Conservation (phyloP, 345 rosid genomes). For the Hypericum perforatum region DNA sequence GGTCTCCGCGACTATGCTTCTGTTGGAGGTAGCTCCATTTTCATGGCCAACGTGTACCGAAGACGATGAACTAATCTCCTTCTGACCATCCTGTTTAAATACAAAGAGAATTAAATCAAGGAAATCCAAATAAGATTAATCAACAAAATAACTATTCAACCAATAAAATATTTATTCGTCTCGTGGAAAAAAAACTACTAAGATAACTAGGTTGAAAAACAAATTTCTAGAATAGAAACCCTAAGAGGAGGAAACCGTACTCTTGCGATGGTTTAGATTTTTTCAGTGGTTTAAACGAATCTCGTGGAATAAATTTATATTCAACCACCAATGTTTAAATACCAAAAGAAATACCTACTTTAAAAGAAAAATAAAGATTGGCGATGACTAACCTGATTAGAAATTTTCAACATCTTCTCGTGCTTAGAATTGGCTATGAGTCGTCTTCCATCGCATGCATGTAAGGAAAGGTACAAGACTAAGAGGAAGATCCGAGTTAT, state of each 20-base stretch:
- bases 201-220: no score
- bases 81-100: conserved; percentile 7
- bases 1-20: conserved; percentile 6
- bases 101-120: no score
- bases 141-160: no score
- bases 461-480: conserved; percentile 25
- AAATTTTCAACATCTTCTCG: conserved; percentile 18
- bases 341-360: not conserved
- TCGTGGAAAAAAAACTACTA: no score
- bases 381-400: conserved; percentile 19
- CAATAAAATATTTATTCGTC: no score
- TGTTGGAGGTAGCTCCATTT: conserved; percentile 8
- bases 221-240: no score
- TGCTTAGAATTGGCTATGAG: conserved; percentile 21
- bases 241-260: no score
- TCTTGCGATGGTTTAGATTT: no score
- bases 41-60: conserved; percentile 10
- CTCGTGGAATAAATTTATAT: no score
- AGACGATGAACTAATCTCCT: conserved; percentile 9
- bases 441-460: conserved; percentile 42
- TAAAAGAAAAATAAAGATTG: not conserved
- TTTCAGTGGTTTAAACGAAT: no score
- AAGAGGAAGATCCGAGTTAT: conserved; percentile 21
- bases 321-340: not conserved
- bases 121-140: no score